These are phyloP conservation scores for Arthroderma uncinatum DNA, from an alignment of 2,329 filamentous ascomycete species.

Conservation along the genomic window DNA sequence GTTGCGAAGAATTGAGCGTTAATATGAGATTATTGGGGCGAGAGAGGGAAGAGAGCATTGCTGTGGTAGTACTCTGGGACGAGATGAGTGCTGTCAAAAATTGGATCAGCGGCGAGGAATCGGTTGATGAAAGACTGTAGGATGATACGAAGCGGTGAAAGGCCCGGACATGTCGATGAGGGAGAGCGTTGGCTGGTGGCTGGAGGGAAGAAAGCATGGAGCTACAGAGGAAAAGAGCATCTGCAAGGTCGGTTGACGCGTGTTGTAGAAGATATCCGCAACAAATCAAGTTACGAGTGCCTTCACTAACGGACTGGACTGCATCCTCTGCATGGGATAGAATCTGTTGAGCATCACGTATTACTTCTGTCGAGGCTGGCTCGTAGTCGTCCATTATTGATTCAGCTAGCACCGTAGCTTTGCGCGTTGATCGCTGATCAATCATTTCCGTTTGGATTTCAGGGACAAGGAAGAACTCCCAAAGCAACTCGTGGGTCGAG, in stretches of 20 bases:
- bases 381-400: constrained; percentile 81
- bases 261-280: constrained; percentile 64
- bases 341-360: constrained; percentile 85
- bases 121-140: constrained; percentile 48
- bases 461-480: constrained; percentile 97
- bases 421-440: constrained; percentile 73
- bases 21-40: constrained; percentile 68
- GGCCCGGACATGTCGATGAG: constrained; percentile 54
- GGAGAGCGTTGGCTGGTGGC: constrained; percentile 50
- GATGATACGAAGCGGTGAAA: constrained; percentile 59
- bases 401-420: constrained; percentile 71
- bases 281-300: constrained; percentile 70
- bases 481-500: constrained; percentile 89
- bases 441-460: constrained; percentile 86
- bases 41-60: constrained; percentile 66
- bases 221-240: constrained; percentile 33
- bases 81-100: constrained; percentile 70
- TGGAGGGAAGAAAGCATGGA: constrained; percentile 42
- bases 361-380: constrained; percentile 58
- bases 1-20: constrained; percentile 61
- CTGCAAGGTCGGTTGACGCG: constrained; percentile 41
- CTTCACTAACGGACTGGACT: constrained; percentile 71
- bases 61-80: constrained; percentile 72
- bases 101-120: constrained; percentile 59
- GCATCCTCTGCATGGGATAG: constrained; percentile 83